phyloP scores from a whole-genome alignment of 2,329 filamentous ascomycete species.

The Emericellopsis cladophorae region DNA sequence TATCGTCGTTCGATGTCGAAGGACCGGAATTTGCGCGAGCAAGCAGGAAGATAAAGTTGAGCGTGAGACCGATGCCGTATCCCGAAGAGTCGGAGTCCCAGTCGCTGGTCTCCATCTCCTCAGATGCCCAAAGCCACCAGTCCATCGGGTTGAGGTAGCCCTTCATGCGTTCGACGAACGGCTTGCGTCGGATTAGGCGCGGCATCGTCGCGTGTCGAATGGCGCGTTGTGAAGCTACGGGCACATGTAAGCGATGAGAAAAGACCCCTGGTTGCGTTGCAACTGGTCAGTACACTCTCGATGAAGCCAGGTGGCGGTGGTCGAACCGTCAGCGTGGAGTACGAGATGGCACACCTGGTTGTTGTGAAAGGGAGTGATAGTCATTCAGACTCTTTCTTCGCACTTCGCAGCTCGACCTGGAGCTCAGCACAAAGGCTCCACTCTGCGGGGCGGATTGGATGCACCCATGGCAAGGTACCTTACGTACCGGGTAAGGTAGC shows the following conservation, averaged over 20 bases:
- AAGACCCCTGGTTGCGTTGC: no score
- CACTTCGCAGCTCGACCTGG: no score
- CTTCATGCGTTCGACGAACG: slow-evolving; percentile 69
- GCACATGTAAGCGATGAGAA: no score
- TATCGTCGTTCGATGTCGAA: slow-evolving; percentile 59
- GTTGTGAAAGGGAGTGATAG: no score
- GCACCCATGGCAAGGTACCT: background rate
- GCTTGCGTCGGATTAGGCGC: slow-evolving; percentile 68
- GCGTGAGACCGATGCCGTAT: slow-evolving; percentile 57
- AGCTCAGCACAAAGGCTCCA: no score
- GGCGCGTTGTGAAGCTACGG: no score
- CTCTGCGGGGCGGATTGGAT: no score
- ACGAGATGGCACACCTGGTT: no score
- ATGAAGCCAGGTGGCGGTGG: background rate
- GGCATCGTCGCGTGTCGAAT: slow-evolving; percentile 30
- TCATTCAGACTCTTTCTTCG: no score
- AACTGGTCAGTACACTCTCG: no score
- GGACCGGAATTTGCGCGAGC: slow-evolving; percentile 64
- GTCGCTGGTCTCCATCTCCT: slow-evolving; percentile 83
- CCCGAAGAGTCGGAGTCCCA: slow-evolving; percentile 78
- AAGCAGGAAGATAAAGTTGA: slow-evolving; percentile 73
- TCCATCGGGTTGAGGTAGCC: slow-evolving; percentile 78
- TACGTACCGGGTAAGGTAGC: background rate
- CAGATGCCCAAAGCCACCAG: slow-evolving; percentile 79
- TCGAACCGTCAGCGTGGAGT: no score